A percentile compares a stretch with the other conserved stretches of the same genome.
These are phyloP conservation scores for Colletotrichum scovillei DNA, from an alignment of 2,329 filamentous ascomycete species.

Conservation along the genomic window DNA sequence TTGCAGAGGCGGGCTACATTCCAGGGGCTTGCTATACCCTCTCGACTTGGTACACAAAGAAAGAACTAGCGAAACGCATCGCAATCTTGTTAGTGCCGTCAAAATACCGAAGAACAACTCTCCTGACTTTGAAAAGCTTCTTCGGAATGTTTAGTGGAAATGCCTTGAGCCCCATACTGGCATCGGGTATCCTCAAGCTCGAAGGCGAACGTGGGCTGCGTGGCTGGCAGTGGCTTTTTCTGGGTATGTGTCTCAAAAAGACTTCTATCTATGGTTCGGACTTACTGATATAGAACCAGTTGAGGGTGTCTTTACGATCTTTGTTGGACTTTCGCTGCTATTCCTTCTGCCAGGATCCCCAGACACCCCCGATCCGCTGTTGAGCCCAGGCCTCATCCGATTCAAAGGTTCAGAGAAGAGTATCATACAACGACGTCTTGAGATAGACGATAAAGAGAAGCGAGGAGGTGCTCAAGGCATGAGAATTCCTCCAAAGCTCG, in stretches of 20 bases:
- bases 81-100: conserved; percentile 49
- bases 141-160: conserved; percentile 65
- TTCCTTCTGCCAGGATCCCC: conserved; percentile 56
- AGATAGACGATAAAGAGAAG: conserved; percentile 45
- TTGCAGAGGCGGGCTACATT: conserved; percentile 63
- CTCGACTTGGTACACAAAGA: conserved; percentile 61
- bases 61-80: conserved; percentile 57
- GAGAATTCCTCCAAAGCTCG: conserved; percentile 49
- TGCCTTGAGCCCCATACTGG: conserved; percentile 59
- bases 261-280: fast-evolving
- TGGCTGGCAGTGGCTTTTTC: conserved; percentile 64
- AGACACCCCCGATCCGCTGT: conserved; percentile 50
- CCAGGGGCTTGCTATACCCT: conserved; percentile 62
- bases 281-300: conserved; percentile 42
- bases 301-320: conserved; percentile 57
- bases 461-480: conserved; percentile 49
- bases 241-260: conserved; percentile 44
- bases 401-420: conserved; percentile 48
- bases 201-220: conserved; percentile 51
- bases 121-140: conserved; percentile 43
- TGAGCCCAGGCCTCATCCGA: conserved; percentile 49
- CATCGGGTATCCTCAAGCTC: conserved; percentile 58
- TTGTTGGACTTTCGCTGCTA: conserved; percentile 50
- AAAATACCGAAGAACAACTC: too few species aligned
- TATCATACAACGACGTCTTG: conserved; percentile 48